phyloP scores from a whole-genome alignment of 805 yeast genomes.

The Starmerella stigmatis region DNA sequence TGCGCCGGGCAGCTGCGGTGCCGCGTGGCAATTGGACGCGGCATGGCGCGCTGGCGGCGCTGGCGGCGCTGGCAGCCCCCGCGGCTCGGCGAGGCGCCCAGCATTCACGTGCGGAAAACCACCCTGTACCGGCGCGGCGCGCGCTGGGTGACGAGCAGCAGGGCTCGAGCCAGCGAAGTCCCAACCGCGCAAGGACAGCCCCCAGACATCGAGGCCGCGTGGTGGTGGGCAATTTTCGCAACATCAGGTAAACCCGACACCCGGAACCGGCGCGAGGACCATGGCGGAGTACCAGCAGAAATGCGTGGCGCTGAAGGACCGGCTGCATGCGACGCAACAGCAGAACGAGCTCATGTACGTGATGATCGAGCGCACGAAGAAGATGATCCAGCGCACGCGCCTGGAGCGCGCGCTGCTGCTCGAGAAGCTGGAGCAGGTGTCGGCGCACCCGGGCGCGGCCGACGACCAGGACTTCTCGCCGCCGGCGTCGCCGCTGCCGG shows the following conservation, averaged over 20 bases:
- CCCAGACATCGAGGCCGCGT: too few relatives aligned
- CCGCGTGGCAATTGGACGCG: too few relatives aligned
- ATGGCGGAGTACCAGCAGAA: slow-evolving; percentile 39
- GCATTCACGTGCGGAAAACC: too few relatives aligned
- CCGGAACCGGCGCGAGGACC: not conserved
- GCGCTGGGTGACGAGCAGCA: too few relatives aligned
- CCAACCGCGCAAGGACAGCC: slow-evolving; percentile 1
- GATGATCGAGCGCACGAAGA: slow-evolving; percentile 66
- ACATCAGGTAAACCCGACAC: too few relatives aligned
- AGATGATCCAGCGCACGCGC: slow-evolving; percentile 64
- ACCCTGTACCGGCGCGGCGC: too few relatives aligned
- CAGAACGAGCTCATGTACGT: slow-evolving; percentile 66
- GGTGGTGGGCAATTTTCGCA: too few relatives aligned
- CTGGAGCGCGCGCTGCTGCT: slow-evolving; percentile 72
- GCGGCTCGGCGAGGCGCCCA: too few relatives aligned
- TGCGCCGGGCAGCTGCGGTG: too few relatives aligned
- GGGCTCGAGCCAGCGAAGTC: too few relatives aligned
- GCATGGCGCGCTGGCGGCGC: too few relatives aligned
- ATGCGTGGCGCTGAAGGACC: slow-evolving; percentile 58
- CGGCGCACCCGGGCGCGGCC: slow-evolving; percentile 6
- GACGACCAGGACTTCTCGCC: slow-evolving; percentile 16
- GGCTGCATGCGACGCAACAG: slow-evolving; percentile 62
- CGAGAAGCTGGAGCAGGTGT: slow-evolving; percentile 54
- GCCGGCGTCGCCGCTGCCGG: slow-evolving; percentile 13
- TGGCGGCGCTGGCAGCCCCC: too few relatives aligned